Base-by-base conservation (phyloP, 352 stramenopile species). In the Phytophthora brassicae region DNA sequence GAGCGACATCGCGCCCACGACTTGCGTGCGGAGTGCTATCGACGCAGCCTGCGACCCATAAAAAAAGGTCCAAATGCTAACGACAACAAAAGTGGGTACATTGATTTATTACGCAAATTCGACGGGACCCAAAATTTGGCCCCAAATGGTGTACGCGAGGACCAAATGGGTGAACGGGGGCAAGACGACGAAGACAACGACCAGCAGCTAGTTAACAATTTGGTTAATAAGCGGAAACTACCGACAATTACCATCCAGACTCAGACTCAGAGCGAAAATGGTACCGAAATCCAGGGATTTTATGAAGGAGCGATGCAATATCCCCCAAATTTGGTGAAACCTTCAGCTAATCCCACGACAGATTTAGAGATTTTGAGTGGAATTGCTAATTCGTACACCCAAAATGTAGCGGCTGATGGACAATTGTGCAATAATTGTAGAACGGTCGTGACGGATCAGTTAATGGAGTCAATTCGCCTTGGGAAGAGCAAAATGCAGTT, bases 51-150 rank as follows among this genome's bases (percentile, higher is more conserved):
- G 50, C 83, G 83, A 0, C 83, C 83, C 23, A 86, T 89, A 50
- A 92, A 92, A 70, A 92, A 90, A 75, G 83, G 83, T 1, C 83
- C 83, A 3, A 76, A 89, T 43, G 81, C 83, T n/a, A 92, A 92
- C 62, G 83, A 92, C 75, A 92, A 92, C 67, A 92, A 92, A 75
- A 78, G 71, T 68, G 83, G 83, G 14, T 92, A 92, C 67, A 84
- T 92, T 46, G 28, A 84, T 20, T 61, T 92, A 41, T 60, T 92
- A 44, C 79, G 83, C 47, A 79, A 83, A 71, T 75, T 76, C 49
- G 81, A 90, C 63, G 72, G 72, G 31, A 72, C 69, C 2, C 49
- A 49, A 52, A 57, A 52, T 45, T 33, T 42, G 48, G 38, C 39
- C 49, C 54, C 22, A 42, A 71, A 39, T 67, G 60, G 50, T 5